Evolutionary conservation across 352 stramenopile species (phyloP).

Genomic region (Phytopythium helicoides): DNA sequence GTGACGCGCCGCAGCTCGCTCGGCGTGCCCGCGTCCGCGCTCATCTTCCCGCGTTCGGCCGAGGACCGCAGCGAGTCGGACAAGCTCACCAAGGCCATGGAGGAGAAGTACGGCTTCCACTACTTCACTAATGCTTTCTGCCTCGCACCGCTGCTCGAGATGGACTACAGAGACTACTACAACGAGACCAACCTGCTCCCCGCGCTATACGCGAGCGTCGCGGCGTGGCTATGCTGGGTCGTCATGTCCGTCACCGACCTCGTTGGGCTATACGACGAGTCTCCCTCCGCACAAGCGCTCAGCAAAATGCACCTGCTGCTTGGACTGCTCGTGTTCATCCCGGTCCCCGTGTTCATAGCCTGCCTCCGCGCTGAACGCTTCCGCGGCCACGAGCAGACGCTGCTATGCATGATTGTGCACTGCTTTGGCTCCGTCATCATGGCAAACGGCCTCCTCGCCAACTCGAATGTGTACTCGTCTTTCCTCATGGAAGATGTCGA

Average conservation of each 20-base stretch:
- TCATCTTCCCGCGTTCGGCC: constrained; percentile 74
- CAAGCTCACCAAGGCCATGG: constrained; percentile 60
- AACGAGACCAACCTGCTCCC: constrained; percentile 64
- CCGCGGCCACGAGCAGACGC: constrained; percentile 48
- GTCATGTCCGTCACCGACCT: constrained; percentile 38
- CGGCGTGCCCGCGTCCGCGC: constrained; percentile 55
- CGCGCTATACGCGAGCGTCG: constrained; percentile 56
- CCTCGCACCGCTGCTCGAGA: constrained; percentile 46
- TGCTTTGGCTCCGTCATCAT: constrained; percentile 63
- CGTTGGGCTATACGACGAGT: constrained; percentile 36
- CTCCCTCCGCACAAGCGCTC: constrained; percentile 25
- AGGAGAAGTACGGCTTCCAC: constrained; percentile 84
- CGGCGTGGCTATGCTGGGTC: constrained; percentile 60
- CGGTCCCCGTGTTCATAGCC: constrained; percentile 52
- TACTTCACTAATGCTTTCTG: constrained; percentile 79
- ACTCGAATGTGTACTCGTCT: constrained; percentile 34
- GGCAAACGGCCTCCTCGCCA: constrained; percentile 39
- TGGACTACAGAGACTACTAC: constrained; percentile 83
- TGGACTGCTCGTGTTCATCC: constrained; percentile 52
- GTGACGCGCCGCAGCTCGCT: constrained; percentile 51
- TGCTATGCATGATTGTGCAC: constrained; percentile 64
- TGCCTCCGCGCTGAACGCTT: constrained; percentile 54
- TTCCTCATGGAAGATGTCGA: constrained; percentile 54
- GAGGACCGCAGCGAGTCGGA: constrained; percentile 63
- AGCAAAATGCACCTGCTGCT: constrained; percentile 36